phyloP scores from a whole-genome alignment of 352 stramenopile genomes.

The Thraustochytrium striatum region DNA sequence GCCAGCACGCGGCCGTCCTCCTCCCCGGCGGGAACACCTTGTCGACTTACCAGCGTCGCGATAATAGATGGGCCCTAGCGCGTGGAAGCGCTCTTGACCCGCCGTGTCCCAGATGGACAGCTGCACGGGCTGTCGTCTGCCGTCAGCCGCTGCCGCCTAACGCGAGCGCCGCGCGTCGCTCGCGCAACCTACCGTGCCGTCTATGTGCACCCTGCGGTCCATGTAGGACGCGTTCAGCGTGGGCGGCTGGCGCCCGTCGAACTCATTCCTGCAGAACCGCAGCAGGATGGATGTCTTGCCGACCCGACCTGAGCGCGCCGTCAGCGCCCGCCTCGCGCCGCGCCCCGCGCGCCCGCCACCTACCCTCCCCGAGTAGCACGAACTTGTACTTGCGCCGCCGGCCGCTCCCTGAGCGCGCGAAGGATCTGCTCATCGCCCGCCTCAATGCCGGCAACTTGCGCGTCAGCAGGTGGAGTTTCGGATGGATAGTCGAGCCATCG shows the following conservation, averaged over 20 bases:
- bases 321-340: too few species aligned
- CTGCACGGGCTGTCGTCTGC: conserved; percentile 55
- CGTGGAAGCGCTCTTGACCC: conserved; percentile 77
- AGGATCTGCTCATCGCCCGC: too few species aligned
- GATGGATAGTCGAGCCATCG: too few species aligned
- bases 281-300: conserved; percentile 90
- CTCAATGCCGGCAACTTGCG: too few species aligned
- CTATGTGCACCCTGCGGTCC: conserved; percentile 79
- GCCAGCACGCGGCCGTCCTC: neutral
- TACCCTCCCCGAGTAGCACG: conserved; percentile 22
- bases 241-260: conserved; percentile 81
- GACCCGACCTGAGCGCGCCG: conserved; percentile 68
- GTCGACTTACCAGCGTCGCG: conserved; percentile 59
- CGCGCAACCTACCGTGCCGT: conserved; percentile 57
- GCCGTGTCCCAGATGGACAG: conserved; percentile 82
- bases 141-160: neutral
- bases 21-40: too few species aligned
- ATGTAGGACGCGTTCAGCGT: conserved; percentile 87
- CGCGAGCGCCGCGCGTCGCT: too few species aligned
- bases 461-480: too few species aligned
- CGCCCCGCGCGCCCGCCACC: too few species aligned
- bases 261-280: conserved; percentile 85
- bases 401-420: neutral
- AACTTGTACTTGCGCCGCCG: conserved; percentile 37
- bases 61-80: conserved; percentile 69